Conservation (phyloP, 495 filamentous ascomycete species). For the Daldinia loculata region DNA sequence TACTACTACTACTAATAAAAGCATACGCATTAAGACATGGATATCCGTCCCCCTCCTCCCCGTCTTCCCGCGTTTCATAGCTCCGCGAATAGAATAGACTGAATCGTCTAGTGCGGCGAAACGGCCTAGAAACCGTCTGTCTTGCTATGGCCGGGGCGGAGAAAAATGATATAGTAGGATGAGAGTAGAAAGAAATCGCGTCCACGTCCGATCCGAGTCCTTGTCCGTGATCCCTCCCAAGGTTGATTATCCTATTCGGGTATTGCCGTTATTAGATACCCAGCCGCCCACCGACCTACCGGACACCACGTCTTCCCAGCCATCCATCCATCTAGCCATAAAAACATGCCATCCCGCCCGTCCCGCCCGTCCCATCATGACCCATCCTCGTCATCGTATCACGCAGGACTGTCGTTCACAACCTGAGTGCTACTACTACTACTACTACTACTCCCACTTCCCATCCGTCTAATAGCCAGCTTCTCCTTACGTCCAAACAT, state of each 20-base stretch:
- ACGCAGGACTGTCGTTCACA: not conserved
- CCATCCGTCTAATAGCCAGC: conserved; percentile 64
- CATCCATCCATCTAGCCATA: not conserved
- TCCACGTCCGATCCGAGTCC: not conserved
- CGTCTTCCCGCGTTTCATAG: not conserved
- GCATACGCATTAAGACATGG: conserved; percentile 9
- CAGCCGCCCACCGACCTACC: not conserved
- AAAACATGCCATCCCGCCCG: not conserved
- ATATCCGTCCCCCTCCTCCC: conserved; percentile 1
- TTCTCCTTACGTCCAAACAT: conserved; percentile 65
- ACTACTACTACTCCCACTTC: conserved; percentile 22
- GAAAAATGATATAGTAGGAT: not conserved
- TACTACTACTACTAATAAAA: conserved; percentile 8
- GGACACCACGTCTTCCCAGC: not conserved
- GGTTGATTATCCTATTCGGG: not conserved
- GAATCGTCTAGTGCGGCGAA: not conserved
- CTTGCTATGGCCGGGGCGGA: not conserved
- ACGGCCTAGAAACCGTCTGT: not conserved
- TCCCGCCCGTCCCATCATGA: not conserved
- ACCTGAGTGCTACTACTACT: not conserved
- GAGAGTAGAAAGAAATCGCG: not conserved
- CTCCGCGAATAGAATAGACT: not conserved
- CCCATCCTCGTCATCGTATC: not conserved
- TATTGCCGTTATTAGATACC: not conserved
- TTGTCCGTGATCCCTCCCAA: not conserved